A percentile compares a stretch with the other conserved stretches of the same genome.
phyloP scores from a whole-genome alignment of 2,329 filamentous ascomycete species.

The Hypoxylon sp. region DNA sequence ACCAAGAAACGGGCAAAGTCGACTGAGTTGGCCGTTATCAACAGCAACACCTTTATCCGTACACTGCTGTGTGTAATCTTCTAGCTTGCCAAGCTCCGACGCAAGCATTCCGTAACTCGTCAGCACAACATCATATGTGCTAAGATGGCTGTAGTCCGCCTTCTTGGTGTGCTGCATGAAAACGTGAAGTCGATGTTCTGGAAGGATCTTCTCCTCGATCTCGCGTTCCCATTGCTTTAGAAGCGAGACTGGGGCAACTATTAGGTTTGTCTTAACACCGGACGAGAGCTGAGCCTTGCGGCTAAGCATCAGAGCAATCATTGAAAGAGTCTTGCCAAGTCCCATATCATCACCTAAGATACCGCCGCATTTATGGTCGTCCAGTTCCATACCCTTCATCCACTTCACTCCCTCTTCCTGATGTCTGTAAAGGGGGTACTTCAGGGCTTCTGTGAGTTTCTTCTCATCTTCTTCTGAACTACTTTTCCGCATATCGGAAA shows the following conservation, averaged over 20 bases:
- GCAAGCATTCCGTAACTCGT: conserved; percentile 24
- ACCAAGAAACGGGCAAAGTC: conserved; percentile 72
- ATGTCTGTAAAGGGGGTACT: conserved; percentile 80
- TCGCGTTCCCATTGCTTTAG: conserved; percentile 89
- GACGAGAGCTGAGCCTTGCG: conserved; percentile 55
- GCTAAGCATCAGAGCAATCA: conserved; percentile 80
- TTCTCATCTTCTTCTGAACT: conserved; percentile 59
- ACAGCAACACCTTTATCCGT: conserved; percentile 58
- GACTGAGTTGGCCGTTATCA: conserved; percentile 56
- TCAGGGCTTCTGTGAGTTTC: conserved; percentile 78
- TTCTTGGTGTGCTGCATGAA: conserved; percentile 79
- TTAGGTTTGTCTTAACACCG: conserved; percentile 74
- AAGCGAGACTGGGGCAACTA: conserved; percentile 84
- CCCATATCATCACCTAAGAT: conserved; percentile 89
- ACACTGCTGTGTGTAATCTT: conserved; percentile 65
- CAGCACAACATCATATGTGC: conserved; percentile 17
- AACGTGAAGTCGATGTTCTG: conserved; percentile 71
- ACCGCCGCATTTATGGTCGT: conserved; percentile 80
- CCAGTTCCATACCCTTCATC: conserved; percentile 81
- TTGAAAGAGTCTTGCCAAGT: conserved; percentile 86
- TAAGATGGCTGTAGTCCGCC: conserved; percentile 70
- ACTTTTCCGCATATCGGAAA: not conserved
- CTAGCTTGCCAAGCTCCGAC: conserved; percentile 72
- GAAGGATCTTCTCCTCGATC: conserved; percentile 77
- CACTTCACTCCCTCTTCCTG: conserved; percentile 84